Evolutionary conservation across 306 rosid genomes (phyloP), one percentile per base, ranked within the genome.

Genomic region (Macrotyloma uniflorum): DNA sequence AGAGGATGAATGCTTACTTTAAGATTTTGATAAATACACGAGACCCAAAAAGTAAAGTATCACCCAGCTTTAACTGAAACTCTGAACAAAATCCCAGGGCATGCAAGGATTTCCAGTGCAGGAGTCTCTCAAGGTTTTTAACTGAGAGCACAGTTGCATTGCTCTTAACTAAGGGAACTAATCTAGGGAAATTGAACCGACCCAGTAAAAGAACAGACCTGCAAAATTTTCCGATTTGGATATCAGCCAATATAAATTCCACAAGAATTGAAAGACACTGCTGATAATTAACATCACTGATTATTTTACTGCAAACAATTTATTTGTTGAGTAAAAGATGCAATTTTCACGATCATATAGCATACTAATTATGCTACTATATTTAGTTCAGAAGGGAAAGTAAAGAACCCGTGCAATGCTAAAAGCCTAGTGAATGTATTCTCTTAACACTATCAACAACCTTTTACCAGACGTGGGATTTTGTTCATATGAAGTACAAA

Each of bases 101-200:
- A 59, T 59, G 6, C 20, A 59, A 28, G 13, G 40, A 59, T 59
- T 26, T 59, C 66, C 7, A 4, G 11, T 14, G 40, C 9, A 28
- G 40, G 66, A 28, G 67, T 61, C 67, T 28, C 22, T 19, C 42
- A 28, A 15, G 30, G 67, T 22, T 61, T 90, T 76, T 16, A 57
- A 23, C 64, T 33, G 5, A 23, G 63, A 12, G 35, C 1, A 57
- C 14, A 57, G n/a, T 16, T 54, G 16, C 71, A n/a, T n/a, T n/a
- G n/a, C n/a, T 67, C 55, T 76, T 80, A 42, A 90, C 75, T 20
- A 87, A 82, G 14, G 93, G 82, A 23, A 87, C 30, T 43, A 88
- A 90, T 84, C 81, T 92, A 83, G 83, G 91, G 77, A 90, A 75
- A 86, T 92, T 86, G 90, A 90, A 90, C 88, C 91, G 95, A 55